Evolutionary conservation across 2,329 filamentous ascomycete genomes (phyloP).

Genomic region (Lasiodiplodia sp.): DNA sequence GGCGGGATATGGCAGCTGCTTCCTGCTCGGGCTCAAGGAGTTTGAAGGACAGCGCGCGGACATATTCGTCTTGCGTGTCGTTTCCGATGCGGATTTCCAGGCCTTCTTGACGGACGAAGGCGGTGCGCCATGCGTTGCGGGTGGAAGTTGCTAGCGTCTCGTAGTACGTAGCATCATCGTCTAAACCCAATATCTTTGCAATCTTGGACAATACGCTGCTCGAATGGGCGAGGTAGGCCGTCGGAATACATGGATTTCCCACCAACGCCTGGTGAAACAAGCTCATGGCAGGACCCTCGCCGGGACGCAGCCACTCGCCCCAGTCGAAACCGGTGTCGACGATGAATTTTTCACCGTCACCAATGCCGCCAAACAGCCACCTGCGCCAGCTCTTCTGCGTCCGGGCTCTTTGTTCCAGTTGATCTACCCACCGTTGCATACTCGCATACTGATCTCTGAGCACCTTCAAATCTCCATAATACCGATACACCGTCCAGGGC

Average conservation of each 20-base stretch:
- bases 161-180: background rate
- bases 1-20: background rate
- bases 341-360: background rate
- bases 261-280: background rate
- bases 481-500: background rate
- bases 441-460: background rate
- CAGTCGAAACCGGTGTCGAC: slow-evolving; percentile 2
- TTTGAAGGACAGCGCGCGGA: background rate
- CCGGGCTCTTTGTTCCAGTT: background rate
- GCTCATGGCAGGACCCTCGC: background rate
- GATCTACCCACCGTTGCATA: background rate
- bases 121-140: background rate
- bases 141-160: background rate
- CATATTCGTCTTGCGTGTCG: background rate
- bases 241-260: background rate
- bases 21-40: background rate
- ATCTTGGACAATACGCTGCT: background rate
- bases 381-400: background rate
- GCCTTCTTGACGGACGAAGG: background rate
- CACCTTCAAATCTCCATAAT: background rate
- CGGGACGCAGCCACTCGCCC: background rate
- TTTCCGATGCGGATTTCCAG: background rate
- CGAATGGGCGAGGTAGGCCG: background rate
- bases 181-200: background rate
- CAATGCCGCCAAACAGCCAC: background rate